Evolutionary conservation across 371 early-diverging fungal genomes (phyloP), one percentile per base, ranked within the genome.

Genomic region (Mucor mucedo): DNA sequence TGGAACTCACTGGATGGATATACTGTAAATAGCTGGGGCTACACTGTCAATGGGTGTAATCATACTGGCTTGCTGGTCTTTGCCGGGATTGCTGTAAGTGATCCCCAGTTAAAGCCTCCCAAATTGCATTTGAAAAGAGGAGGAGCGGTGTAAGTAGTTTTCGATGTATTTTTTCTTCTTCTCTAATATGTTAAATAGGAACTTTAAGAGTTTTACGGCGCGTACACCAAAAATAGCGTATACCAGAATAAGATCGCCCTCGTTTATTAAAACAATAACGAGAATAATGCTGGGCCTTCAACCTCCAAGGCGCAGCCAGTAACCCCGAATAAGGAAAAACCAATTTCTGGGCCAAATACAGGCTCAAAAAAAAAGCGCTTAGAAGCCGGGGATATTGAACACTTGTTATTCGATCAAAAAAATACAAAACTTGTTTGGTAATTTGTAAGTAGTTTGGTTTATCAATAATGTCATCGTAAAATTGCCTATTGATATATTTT

Each of bases 181-280:
- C 29, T 7, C 53, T 60, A 60, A 60, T 60, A 60, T 52, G 42
- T 60, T 60, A 52, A 52, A 60, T 60, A 60, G 60, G 60, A 60
- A 52, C 60, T 52, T 52, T 8, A 60, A 60, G 42, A 60, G 52
- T 52, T 52, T 32, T 60, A 60, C 44, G 42, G 44, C 13, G 53
- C 52, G 41, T 11, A 52, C 52, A n/a, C 33, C 44, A 52, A 60
- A 60, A 52, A 52, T 30, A 60, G 60, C 41, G 60, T 60, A 53
- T 53, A 60, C 60, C 60, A 60, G 52, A 53, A 60, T 52, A 60
- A 60, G 60, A 42, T 52, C 44, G 42, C 44, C 33, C 53, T n/a
- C n/a, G n/a, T n/a, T n/a, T n/a, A n/a, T n/a, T n/a, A n/a, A n/a
- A n/a, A n/a, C n/a, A n/a, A n/a, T n/a, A n/a, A n/a, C n/a, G n/a